Base-by-base conservation (phyloP, 2,329 filamentous ascomycete genomes). In the Hymenoscyphus occultus region DNA sequence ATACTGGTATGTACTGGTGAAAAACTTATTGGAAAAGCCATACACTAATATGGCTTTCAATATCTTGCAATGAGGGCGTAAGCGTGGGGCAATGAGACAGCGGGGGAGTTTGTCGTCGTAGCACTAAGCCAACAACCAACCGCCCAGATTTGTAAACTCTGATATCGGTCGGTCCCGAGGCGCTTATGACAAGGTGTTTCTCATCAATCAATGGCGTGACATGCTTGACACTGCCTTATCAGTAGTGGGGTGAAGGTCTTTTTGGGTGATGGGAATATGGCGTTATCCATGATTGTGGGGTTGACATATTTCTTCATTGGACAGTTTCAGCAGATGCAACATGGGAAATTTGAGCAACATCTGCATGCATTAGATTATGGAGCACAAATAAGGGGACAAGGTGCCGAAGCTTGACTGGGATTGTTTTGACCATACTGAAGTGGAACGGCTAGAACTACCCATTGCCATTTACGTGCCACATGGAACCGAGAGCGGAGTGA, bases 91-190 rank as follows among this genome's bases (percentile, higher is more conserved):
- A 54, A 28, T 10, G 19, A 54, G 48, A 54, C 48, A 54, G 48
- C 48, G 19, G 22, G 48, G 48, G 48, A 19, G 19, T 51, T 54
- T 54, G 48, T 54, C 31, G 48, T 54, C 48, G 35, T 13, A 54
- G 9, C 45, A 51, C 7, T 22, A 51, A 51, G 2, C 45, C 48
- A 28, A 54, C 22, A 54, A 54, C 22, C 19, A 28, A 13, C 48
- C 48, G 1, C 35, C 35, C 35, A 35, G 35, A 35, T 6, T 7
- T 35, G 5, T 5, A 22, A 54, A 28, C n/a, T 54, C 22, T 54
- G 48, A 54, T 54, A 54, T 54, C 48, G 48, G 48, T 54, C 48
- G 48, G 48, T 54, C 19, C 48, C 48, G 48, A 54, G 48, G 48
- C 48, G 48, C 48, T 54, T 31, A 14, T 19, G 48, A n/a, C 3